Evolutionary conservation across 2,329 filamentous ascomycete genomes (phyloP).

Genomic region (Colletotrichum acutatum): DNA sequence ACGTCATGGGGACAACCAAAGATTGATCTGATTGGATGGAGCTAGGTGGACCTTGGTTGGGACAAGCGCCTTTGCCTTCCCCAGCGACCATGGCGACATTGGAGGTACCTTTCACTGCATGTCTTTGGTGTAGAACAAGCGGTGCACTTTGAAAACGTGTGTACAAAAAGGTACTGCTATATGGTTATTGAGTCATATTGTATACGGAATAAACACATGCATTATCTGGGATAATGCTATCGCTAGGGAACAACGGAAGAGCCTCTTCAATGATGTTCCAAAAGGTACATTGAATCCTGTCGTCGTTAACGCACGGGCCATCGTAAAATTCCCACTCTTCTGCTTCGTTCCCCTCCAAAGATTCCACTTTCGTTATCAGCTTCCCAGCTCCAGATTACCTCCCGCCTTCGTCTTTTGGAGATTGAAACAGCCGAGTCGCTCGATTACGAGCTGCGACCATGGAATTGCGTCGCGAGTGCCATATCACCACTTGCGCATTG

Average conservation of each 20-base stretch:
- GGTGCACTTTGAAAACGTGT: neutral
- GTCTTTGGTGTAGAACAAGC: neutral
- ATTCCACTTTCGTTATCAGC: constrained; percentile 30
- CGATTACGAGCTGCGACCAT: neutral
- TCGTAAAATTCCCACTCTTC: constrained; percentile 16
- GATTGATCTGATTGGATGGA: constrained; percentile 31
- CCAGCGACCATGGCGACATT: constrained; percentile 31
- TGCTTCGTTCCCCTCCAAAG: constrained; percentile 2
- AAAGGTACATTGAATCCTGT: neutral
- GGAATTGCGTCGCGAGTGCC: neutral
- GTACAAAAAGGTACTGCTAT: neutral
- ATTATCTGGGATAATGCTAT: no score
- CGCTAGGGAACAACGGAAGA: neutral
- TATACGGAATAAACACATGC: neutral
- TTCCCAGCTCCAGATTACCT: constrained; percentile 16
- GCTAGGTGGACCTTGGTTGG: constrained; percentile 23
- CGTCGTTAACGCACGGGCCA: constrained; percentile 13
- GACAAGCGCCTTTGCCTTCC: constrained; percentile 33
- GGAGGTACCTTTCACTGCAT: neutral
- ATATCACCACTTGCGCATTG: neutral
- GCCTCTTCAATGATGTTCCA: neutral
- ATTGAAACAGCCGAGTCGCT: neutral
- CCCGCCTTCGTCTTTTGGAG: neutral
- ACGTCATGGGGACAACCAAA: constrained; percentile 36
- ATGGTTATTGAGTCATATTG: neutral